These are phyloP conservation scores for Acacia confusa DNA, from an alignment of 306 rosid genomes.

Conservation along the genomic window DNA sequence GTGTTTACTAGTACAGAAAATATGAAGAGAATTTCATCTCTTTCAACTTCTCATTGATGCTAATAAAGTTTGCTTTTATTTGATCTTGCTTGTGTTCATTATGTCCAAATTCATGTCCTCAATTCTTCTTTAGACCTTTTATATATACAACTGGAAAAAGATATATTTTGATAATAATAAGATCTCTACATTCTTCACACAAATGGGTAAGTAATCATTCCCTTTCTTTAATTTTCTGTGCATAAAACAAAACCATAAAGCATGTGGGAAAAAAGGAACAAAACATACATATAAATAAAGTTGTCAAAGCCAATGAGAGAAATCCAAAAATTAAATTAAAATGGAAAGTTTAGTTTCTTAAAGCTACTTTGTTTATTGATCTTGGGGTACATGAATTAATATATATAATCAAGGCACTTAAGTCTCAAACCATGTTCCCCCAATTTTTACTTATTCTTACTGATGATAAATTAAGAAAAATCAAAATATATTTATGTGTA, in stretches of 20 bases:
- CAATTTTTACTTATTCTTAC: constrained; percentile 25
- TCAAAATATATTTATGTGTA: background rate
- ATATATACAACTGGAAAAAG: constrained; percentile 5
- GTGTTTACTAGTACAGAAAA: background rate
- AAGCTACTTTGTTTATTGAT: constrained; percentile 21
- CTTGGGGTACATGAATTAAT: background rate
- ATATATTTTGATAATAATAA: constrained; percentile 7
- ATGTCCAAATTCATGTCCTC: constrained; percentile 28
- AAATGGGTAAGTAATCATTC: constrained; percentile 36
- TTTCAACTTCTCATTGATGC: constrained; percentile 1
- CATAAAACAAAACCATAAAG: constrained; percentile 30
- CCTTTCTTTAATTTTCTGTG: constrained; percentile 31
- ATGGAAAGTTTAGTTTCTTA: background rate
- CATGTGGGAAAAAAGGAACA: constrained; percentile 1
- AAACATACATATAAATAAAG: constrained; percentile 16
- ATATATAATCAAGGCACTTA: background rate
- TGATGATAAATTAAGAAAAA: constrained; percentile 36
- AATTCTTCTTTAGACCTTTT: constrained; percentile 26
- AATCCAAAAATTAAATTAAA: background rate
- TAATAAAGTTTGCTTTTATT: constrained; percentile 24
- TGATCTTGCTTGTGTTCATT: constrained; percentile 11
- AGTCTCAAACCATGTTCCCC: constrained; percentile 28
- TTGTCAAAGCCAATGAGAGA: constrained; percentile 19
- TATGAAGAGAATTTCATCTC: constrained; percentile 31
- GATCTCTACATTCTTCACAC: constrained; percentile 21